Evolutionary conservation across 306 rosid genomes (phyloP).

Genomic region (Sphenostylis stenocarpa): DNA sequence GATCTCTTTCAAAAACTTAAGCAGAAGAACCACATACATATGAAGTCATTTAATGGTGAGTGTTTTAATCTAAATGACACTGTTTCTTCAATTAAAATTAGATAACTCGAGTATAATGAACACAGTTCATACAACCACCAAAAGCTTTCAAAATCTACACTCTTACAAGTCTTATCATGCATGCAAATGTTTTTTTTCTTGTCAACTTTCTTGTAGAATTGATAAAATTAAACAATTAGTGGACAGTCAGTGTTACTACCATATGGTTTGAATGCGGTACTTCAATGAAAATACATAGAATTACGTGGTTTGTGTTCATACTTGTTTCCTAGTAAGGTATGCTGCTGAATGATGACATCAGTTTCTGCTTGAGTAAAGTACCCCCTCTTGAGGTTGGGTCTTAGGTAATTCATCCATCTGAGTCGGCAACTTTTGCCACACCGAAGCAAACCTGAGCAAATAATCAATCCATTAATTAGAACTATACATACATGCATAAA

Average conservation of each 20-base stretch:
- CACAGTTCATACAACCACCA: neutral
- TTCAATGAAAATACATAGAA: neutral
- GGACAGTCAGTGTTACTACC: neutral
- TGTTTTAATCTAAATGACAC: neutral
- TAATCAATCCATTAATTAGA: neutral
- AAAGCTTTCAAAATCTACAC: neutral
- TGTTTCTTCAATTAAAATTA: neutral
- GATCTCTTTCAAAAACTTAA: neutral
- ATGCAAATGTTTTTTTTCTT: too few relatives aligned
- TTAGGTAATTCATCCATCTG: constrained; percentile 63
- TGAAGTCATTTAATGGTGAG: neutral
- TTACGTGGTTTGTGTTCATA: neutral
- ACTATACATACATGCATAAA: neutral
- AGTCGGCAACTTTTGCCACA: constrained; percentile 76
- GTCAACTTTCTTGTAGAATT: neutral
- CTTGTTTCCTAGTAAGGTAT: constrained; percentile 65
- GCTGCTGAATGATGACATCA: constrained; percentile 59
- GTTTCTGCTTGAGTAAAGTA: constrained; percentile 56
- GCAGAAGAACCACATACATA: neutral
- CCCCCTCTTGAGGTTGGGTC: constrained; percentile 65
- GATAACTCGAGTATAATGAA: neutral
- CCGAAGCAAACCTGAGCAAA: constrained; percentile 49
- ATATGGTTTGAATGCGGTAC: neutral
- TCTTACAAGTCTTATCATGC: neutral
- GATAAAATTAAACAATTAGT: neutral